phyloP scores from a whole-genome alignment of 176 grass and related monocot genomes.

The Bothriochloa decipiens region DNA sequence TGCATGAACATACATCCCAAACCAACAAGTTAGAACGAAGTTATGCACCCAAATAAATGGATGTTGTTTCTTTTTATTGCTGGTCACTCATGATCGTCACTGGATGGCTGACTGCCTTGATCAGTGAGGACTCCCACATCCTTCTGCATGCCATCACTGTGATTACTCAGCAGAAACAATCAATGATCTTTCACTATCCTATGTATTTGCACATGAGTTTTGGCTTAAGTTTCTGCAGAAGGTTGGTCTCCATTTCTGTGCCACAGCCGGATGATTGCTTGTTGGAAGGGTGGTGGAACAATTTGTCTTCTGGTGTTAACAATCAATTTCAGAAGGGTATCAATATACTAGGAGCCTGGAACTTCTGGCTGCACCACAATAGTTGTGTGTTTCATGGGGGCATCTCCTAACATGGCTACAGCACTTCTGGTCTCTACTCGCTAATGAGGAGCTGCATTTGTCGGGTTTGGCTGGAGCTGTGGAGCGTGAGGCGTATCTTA shows the following conservation, averaged over 20 bases:
- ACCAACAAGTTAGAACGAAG: background rate
- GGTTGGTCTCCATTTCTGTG: background rate
- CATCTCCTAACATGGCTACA: background rate
- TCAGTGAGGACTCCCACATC: background rate
- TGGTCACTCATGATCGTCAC: background rate
- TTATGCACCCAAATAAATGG: background rate
- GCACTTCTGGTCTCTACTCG: background rate
- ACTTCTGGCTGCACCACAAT: background rate
- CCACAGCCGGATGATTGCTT: background rate
- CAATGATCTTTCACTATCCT: background rate
- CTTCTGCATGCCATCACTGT: background rate
- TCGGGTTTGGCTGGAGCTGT: background rate
- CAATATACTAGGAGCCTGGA: background rate
- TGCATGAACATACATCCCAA: background rate
- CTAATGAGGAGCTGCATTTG: background rate
- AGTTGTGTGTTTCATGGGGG: constrained; percentile 1
- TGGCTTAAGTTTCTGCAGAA: background rate
- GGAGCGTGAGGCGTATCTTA: background rate
- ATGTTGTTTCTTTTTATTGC: background rate
- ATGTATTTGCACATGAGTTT: background rate
- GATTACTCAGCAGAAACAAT: background rate
- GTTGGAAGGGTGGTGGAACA: background rate
- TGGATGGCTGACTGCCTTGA: background rate
- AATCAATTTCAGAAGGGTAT: background rate
- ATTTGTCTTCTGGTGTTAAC: background rate